Conservation (phyloP, 179 eudicot genomes). For the Heliamphora pulchella region DNA sequence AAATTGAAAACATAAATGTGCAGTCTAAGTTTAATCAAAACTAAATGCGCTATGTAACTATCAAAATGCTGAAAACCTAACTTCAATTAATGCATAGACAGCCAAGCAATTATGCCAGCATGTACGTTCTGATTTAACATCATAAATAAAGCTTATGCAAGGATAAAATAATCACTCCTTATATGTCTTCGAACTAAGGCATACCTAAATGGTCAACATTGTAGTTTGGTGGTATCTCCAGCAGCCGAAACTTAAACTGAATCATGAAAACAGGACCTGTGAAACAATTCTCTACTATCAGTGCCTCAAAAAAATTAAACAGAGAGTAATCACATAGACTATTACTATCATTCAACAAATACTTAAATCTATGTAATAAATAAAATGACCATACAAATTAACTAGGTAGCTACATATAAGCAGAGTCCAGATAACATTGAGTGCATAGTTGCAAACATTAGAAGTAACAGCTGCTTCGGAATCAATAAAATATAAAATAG, state of each 20-base stretch:
- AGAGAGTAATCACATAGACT: slow-evolving; percentile 12
- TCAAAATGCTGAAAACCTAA: not conserved
- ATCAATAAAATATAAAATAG: not conserved
- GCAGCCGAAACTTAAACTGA: slow-evolving; percentile 81
- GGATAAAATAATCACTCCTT: not conserved
- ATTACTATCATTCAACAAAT: not conserved
- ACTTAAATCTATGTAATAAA: not conserved
- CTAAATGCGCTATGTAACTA: not conserved
- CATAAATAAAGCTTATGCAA: not conserved
- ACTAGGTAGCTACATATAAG: too few species aligned
- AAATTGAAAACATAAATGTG: too few species aligned
- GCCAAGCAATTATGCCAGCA: not conserved
- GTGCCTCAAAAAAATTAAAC: not conserved
- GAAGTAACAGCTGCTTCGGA: too few species aligned
- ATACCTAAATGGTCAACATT: slow-evolving; percentile 78
- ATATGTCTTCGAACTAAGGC: slow-evolving; percentile 4
- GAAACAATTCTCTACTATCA: slow-evolving; percentile 10
- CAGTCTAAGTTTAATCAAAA: not conserved
- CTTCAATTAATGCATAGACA: not conserved
- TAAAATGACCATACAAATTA: too few species aligned
- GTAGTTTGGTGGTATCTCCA: slow-evolving; percentile 79
- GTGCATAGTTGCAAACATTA: too few species aligned
- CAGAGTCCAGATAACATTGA: too few species aligned
- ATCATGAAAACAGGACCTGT: slow-evolving; percentile 80
- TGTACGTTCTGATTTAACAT: not conserved